phyloP scores from a whole-genome alignment of 345 rosid species.

The Psidium guajava region DNA sequence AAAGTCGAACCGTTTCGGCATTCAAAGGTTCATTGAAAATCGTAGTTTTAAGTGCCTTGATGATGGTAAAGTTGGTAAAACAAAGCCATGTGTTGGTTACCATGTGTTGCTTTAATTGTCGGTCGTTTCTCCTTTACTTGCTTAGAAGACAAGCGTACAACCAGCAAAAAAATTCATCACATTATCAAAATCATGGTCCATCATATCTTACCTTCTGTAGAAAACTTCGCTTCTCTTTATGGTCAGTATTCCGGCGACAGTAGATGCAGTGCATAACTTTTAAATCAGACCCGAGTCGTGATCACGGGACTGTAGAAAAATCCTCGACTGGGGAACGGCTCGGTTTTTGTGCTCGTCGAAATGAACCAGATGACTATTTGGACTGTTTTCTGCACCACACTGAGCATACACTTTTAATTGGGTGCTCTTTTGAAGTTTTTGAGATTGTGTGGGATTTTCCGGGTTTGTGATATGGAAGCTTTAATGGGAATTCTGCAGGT shows the following conservation, averaged over 20 bases:
- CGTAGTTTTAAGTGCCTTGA: background rate
- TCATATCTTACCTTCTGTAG: background rate
- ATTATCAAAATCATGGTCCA: background rate
- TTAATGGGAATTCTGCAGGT: conserved; percentile 26
- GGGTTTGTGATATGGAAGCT: background rate
- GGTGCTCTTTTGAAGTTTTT: background rate
- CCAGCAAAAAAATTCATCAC: background rate
- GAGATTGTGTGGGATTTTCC: background rate
- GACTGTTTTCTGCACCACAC: too few relatives aligned
- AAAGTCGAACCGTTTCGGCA: background rate
- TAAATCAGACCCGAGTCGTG: background rate
- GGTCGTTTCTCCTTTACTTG: background rate
- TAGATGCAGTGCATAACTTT: background rate
- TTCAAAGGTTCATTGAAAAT: background rate
- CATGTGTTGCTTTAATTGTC: background rate
- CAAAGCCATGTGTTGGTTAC: background rate
- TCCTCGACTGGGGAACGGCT: background rate
- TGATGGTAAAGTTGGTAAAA: background rate
- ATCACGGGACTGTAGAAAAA: background rate
- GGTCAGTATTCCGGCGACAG: background rate
- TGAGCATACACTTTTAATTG: background rate
- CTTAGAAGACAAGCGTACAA: background rate
- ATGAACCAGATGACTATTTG: too few relatives aligned
- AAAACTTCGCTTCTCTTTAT: background rate
- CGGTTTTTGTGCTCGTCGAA: background rate